Evolutionary conservation across 1,284 basidiomycete species (phyloP).

Genomic region (Omphalotus olearius): DNA sequence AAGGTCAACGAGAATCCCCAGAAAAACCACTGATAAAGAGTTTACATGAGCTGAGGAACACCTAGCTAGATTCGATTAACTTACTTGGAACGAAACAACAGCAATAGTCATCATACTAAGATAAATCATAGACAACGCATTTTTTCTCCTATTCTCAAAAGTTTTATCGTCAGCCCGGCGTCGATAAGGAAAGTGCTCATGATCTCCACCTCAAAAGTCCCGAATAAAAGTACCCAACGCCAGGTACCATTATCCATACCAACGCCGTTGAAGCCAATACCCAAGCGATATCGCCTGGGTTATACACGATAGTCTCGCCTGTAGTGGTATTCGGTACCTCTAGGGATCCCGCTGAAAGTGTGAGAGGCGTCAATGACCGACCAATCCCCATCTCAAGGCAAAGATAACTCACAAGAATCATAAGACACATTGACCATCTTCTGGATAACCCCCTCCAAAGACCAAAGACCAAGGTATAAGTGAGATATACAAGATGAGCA

Average conservation of each 20-base stretch:
- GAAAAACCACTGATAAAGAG: conserved; percentile 55
- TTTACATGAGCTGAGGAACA: too few species aligned
- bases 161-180: too few species aligned
- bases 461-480: too few species aligned
- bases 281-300: conserved; percentile 82
- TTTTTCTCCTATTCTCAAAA: conserved; percentile 60
- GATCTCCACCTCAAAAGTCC: conserved; percentile 55
- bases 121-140: conserved; percentile 91
- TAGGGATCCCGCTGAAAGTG: not conserved
- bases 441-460: too few species aligned
- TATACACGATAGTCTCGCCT: conserved; percentile 37
- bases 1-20: conserved; percentile 73
- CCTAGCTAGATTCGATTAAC: conserved; percentile 8
- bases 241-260: conserved; percentile 92
- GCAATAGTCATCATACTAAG: conserved; percentile 76
- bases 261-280: conserved; percentile 64
- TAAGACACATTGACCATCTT: conserved; percentile 51
- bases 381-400: too few species aligned
- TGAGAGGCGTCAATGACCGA: not conserved
- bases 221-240: conserved; percentile 88
- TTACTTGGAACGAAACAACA: conserved; percentile 70
- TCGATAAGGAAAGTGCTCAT: too few species aligned
- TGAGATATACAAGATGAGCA: too few species aligned
- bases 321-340: not conserved
- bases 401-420: conserved; percentile 37